Evolutionary conservation across 1,284 basidiomycete species (phyloP), one percentile per base, ranked within the genome.

Genomic region (Cryptococcus sp.): DNA sequence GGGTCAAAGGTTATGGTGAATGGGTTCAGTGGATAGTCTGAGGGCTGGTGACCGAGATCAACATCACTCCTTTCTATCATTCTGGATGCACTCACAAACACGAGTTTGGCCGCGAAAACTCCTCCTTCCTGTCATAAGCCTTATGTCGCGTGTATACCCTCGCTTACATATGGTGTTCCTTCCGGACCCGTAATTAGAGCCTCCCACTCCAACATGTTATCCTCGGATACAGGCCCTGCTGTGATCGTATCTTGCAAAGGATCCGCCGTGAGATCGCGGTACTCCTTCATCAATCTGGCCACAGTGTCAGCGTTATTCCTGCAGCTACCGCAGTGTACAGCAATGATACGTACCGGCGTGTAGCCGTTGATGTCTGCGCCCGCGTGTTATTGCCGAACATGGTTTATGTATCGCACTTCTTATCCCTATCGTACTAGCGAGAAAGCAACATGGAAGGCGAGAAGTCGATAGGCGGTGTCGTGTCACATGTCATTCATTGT

Each of bases 1-100:
- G 95, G 95, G 51, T 97, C 93, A 72, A 98, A 99, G 69, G 86
- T 91, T 95, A 99, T 98, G 79, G 92, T 95, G 86, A 96, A 96
- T 29, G 93, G 93, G 52, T 90, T 94, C 70, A 96, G 81, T 38
- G 93, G 93, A 78, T 97, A 97, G 75, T 97, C 93, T 49, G 84
- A 77, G 0, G 93, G 94, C 91, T 93, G 64, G 2, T 16, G 29
- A 19, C 51, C 20, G 4, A 16, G 19, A 37, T 61, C 47, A 58
- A 46, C 41, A 22, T 10, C 8, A 34, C 34, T 3, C 25, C n/a
- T n/a, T 37, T 16, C 6, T 16, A 49, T 25, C 29, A 10, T 34
- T 34, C 8, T 23, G 23, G 41, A 53, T 53, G 46, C 37, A 85
- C 91, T 73, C 77, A 93, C 92, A 78, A 97, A 99, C 57, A 85